phyloP scores from a whole-genome alignment of 2,329 filamentous ascomycete genomes.

The Exophiala dermatitidis region DNA sequence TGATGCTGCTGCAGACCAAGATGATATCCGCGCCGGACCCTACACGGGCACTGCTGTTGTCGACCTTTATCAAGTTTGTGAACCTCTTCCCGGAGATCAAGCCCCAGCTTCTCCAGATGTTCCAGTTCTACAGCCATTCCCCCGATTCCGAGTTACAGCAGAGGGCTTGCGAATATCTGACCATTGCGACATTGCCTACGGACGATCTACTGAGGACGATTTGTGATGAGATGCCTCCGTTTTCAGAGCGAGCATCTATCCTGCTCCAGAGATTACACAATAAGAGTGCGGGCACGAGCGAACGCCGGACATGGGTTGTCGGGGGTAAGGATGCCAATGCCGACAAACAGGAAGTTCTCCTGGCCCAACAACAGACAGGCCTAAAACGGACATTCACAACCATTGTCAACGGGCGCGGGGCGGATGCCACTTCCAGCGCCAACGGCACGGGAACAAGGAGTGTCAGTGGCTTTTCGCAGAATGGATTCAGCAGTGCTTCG shows the following conservation, averaged over 20 bases:
- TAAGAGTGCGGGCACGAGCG: constrained; percentile 85
- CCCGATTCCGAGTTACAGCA: constrained; percentile 94
- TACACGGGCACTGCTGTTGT: constrained; percentile 88
- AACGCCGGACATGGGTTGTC: constrained; percentile 96
- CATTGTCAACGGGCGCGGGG: constrained; percentile 38
- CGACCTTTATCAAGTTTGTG: constrained; percentile 94
- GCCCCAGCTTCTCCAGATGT: constrained; percentile 82
- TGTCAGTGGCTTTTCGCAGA: constrained; percentile 1
- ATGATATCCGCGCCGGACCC: constrained; percentile 80
- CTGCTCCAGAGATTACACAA: constrained; percentile 87
- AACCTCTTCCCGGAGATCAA: constrained; percentile 99
- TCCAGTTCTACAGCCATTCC: constrained; percentile 86
- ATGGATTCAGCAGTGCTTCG: constrained; percentile 42
- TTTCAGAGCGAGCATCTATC: constrained; percentile 88
- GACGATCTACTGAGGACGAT: constrained; percentile 90
- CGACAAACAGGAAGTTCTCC: constrained; percentile 68
- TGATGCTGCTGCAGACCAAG: constrained; percentile 84
- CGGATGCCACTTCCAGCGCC: constrained; percentile 30
- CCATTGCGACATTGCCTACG: constrained; percentile 73
- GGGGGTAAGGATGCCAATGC: constrained; percentile 90
- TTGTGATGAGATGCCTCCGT: constrained; percentile 97
- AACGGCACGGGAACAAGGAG: constrained; percentile 33
- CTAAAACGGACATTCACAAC: constrained; percentile 78
- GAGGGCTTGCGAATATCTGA: constrained; percentile 88
- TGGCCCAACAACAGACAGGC: constrained; percentile 66